Base-by-base conservation (phyloP, 1,284 basidiomycete genomes). In the Cryptococcus hybrid region DNA sequence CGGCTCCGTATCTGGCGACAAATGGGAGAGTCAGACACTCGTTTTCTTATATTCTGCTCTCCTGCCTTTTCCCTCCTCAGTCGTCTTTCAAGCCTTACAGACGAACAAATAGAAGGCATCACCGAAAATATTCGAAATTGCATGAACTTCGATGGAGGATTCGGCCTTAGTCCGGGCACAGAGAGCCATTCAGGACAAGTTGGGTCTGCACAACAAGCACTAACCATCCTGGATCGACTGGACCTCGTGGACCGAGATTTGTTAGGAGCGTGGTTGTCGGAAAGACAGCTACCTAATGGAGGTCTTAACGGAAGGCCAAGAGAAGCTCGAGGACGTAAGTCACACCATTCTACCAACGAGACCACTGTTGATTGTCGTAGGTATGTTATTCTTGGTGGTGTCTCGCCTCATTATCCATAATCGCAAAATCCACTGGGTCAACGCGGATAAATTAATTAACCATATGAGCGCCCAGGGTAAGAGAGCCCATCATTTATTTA, bases 321-420 rank as follows among this genome's bases (percentile, higher is more conserved):
- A 99, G 74, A 99, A 99, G 80, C 82, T 98, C n/a, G 92, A 95
- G 79, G 94, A 98, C 72, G 94, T 94, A 65, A 68, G 86, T 63
- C 7, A 5, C 3, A 12, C 15, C 40, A 34, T 30, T 47, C 9
- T 30, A 71, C 9, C 1, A 12, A 34, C n/a, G 34, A 24, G 7
- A 6, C 4, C 4, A 30, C 8, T 30, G 30, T 40, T 53, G 1
- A 50, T 51, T 34, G 6, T 37, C 13, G 13, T 62, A 94, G 92
- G 91, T 96, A 2, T 99, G 96, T 80, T 99, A 99, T 78, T 92
- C 89, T 67, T 95, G 92, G 82, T 99, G 94, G 93, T 92, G 95
- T 5, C 83, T 99, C 2, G 93, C 94, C 0, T 82, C 90, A 0
- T 77, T 99, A 51, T 86, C 91, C 15, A 94, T 97, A 58, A 78